These are phyloP conservation scores for Aspergillus hiratsukae DNA, from an alignment of 2,329 filamentous ascomycete species.

Conservation along the genomic window DNA sequence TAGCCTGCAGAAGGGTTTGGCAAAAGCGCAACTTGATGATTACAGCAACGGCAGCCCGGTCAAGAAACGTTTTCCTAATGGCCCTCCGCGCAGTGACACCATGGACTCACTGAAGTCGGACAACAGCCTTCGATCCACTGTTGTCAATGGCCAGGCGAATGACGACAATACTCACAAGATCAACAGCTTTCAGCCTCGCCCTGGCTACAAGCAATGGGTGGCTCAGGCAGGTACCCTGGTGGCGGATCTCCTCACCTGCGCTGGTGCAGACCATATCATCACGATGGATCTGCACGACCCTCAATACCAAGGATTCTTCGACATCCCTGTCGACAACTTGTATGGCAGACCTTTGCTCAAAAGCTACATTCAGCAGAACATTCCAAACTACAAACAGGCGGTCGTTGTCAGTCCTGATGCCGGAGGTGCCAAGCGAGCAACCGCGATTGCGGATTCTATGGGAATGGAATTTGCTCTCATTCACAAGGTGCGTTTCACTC, in stretches of 20 bases:
- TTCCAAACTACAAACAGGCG: slow-evolving; percentile 76
- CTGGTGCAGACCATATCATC: slow-evolving; percentile 93
- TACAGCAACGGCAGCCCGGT: slow-evolving; percentile 39
- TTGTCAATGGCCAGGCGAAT: slow-evolving; percentile 54
- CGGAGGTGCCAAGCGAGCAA: slow-evolving; percentile 92
- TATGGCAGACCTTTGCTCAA: slow-evolving; percentile 62
- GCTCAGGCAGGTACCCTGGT: slow-evolving; percentile 94
- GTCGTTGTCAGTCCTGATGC: slow-evolving; percentile 96
- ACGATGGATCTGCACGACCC: slow-evolving; percentile 96
- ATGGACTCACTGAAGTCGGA: slow-evolving; percentile 35
- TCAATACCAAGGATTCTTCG: slow-evolving; percentile 98
- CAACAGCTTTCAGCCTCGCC: slow-evolving; percentile 70
- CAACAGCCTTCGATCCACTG: slow-evolving; percentile 14
- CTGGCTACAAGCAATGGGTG: slow-evolving; percentile 98
- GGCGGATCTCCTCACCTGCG: slow-evolving; percentile 89
- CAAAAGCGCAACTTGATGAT: slow-evolving; percentile 61
- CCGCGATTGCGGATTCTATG: slow-evolving; percentile 86
- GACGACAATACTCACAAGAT: slow-evolving; percentile 51
- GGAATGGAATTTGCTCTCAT: slow-evolving; percentile 96
- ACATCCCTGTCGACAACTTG: slow-evolving; percentile 96
- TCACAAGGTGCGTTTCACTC: slow-evolving; percentile 69
- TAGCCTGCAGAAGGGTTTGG: slow-evolving; percentile 66
- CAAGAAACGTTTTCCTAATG: slow-evolving; percentile 42
- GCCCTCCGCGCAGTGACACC: slow-evolving; percentile 35
- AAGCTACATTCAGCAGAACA: slow-evolving; percentile 70